These are phyloP conservation scores for Filosporella fistucella DNA, from an alignment of 495 filamentous ascomycete species.

Conservation along the genomic window DNA sequence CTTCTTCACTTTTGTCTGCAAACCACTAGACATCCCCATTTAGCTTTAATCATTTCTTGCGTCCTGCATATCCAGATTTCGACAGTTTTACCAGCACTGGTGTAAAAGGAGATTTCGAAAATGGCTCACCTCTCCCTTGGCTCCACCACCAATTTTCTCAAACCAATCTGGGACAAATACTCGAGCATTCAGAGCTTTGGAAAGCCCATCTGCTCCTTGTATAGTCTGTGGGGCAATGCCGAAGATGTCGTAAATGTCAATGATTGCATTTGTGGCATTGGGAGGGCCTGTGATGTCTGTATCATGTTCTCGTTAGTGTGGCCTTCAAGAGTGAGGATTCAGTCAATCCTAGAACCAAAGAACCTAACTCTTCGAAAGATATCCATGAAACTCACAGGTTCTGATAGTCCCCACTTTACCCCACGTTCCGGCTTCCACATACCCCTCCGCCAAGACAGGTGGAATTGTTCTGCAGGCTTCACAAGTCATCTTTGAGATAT, in stretches of 20 bases:
- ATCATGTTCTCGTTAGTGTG: constrained; percentile 1
- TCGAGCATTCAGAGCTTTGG: constrained; percentile 30
- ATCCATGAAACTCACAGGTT: constrained; percentile 33
- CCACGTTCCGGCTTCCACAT: constrained; percentile 37
- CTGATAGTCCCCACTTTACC: constrained; percentile 33
- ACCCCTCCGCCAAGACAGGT: constrained; percentile 38
- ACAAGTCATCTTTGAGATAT: constrained; percentile 16
- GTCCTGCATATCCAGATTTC: no score
- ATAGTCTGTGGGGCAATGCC: constrained; percentile 44
- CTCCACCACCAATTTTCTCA: constrained; percentile 27
- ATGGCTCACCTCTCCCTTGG: neutral
- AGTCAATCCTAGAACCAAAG: neutral
- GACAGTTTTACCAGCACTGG: no score
- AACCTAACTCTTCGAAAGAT: no score
- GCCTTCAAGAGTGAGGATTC: neutral
- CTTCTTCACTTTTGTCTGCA: constrained; percentile 35
- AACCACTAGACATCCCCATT: constrained; percentile 20
- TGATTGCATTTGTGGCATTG: constrained; percentile 32
- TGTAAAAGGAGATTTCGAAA: no score
- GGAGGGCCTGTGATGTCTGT: constrained; percentile 42
- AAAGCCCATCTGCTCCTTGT: constrained; percentile 52
- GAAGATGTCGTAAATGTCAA: constrained; percentile 53
- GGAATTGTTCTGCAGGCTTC: constrained; percentile 48
- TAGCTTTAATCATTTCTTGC: no score
- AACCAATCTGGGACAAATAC: constrained; percentile 46